These are phyloP conservation scores for Boletellus deceptivus DNA, from an alignment of 1,284 basidiomycete genomes.

Conservation along the genomic window DNA sequence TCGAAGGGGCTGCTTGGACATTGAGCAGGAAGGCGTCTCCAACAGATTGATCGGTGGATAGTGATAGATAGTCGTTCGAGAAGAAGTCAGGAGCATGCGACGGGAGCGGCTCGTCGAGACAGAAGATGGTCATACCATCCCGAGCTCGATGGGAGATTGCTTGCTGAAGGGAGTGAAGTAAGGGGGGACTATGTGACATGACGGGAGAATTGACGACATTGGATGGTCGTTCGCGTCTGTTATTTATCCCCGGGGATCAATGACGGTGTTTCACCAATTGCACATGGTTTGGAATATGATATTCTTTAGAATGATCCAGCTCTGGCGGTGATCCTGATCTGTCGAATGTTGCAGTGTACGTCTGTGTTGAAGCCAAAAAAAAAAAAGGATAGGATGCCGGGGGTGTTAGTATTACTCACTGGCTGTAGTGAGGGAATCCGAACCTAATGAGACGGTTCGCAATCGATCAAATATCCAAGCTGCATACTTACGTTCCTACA, in stretches of 20 bases:
- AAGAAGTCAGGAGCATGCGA: slow-evolving; percentile 46
- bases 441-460: neutral
- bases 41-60: slow-evolving; percentile 42
- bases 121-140: slow-evolving; percentile 7
- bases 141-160: slow-evolving; percentile 9
- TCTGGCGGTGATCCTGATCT: too few relatives aligned
- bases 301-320: too few relatives aligned
- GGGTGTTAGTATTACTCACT: too few relatives aligned
- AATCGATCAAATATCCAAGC: neutral
- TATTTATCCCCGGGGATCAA: too few relatives aligned
- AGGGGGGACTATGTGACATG: slow-evolving; percentile 11
- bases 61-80: slow-evolving; percentile 63
- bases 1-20: slow-evolving; percentile 24
- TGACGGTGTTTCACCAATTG: too few relatives aligned
- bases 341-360: too few relatives aligned
- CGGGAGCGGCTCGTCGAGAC: slow-evolving; percentile 31
- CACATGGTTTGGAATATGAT: too few relatives aligned
- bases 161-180: slow-evolving; percentile 16
- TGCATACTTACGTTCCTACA: neutral
- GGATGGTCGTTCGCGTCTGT: too few relatives aligned
- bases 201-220: neutral
- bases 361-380: too few relatives aligned
- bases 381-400: too few relatives aligned
- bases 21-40: slow-evolving; percentile 32
- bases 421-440: too few relatives aligned